Base-by-base conservation (phyloP, 352 stramenopile genomes). In the Phytopythium mirpurense region DNA sequence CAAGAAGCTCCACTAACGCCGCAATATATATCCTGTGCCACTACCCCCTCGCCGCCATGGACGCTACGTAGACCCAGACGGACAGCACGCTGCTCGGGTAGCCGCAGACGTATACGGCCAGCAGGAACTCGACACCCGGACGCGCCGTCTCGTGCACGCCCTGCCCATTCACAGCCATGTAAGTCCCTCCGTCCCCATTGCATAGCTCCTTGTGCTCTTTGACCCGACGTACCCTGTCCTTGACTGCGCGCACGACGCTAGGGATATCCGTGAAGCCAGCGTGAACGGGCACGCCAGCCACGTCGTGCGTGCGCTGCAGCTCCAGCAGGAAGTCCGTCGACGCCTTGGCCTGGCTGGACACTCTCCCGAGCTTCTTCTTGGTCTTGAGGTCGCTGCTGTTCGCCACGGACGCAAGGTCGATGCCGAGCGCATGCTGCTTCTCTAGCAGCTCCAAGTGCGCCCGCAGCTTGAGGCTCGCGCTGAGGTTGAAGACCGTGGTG, bases 51-150 rank as follows among this genome's bases (percentile, higher is more conserved):
- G 40, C 37, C 11, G 66, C 65, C 34, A 95, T 72, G 14, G 88
- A 74, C 47, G 85, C 78, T 15, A 97, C 72, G 74, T 97, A 98
- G 18, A 97, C 74, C 93, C 93, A 98, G 46, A 98, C 80, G 6
- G 83, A 96, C 19, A 97, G 64, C 11, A 98, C 68, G 43, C 81
- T 79, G 60, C 92, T 91, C 11, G 87, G 75, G 54, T 97, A 94
- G 14, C 74, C 69, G 55, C 90, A 83, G 1, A 91, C 86, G 44
- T 89, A 86, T 16, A 96, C 88, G 19, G 71, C 84, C 21, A 98
- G 68, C 35, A 80, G 86, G 57, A 98, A 98, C 60, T 98, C 87
- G 31, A 96, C 86, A 19, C 88, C 68, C 14, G 68, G 64, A 40
- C 89, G 79, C 38, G 86, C 77, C 57, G 84, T 95, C 57, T 86